phyloP scores from a whole-genome alignment of 192 early-diverging fungal species.

The Mortierella hygrophila region DNA sequence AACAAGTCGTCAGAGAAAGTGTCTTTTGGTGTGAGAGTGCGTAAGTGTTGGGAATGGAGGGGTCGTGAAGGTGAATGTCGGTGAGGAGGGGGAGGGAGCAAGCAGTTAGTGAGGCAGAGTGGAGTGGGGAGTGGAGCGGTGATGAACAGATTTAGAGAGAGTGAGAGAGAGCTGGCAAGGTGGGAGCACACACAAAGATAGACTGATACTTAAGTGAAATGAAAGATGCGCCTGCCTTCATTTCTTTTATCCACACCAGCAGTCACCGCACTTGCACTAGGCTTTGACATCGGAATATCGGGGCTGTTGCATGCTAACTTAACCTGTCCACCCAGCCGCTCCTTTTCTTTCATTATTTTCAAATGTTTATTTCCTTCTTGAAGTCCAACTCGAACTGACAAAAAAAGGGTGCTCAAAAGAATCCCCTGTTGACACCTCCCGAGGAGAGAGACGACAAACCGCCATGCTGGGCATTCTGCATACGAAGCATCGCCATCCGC shows the following conservation, averaged over 20 bases:
- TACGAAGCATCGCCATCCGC: constrained; percentile 31
- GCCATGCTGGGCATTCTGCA: constrained; percentile 29
- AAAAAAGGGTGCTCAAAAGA: constrained; percentile 16
- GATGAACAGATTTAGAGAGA: background rate
- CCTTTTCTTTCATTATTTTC: background rate
- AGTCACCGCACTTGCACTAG: too few species aligned
- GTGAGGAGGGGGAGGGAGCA: background rate
- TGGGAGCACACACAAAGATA: constrained; percentile 1
- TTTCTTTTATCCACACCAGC: too few species aligned
- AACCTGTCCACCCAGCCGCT: background rate
- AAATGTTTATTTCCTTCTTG: background rate
- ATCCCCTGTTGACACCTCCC: constrained; percentile 27
- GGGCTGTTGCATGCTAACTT: background rate
- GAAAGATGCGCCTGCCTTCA: too few species aligned
- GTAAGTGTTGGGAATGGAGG: background rate
- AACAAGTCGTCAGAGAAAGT: background rate
- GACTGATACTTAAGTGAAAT: background rate
- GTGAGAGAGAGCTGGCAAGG: background rate
- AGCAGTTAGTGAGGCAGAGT: background rate
- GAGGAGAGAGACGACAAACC: constrained; percentile 27
- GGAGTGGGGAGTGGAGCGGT: background rate
- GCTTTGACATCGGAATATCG: too few species aligned
- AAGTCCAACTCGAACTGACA: background rate
- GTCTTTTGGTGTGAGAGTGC: background rate
- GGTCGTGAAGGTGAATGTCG: background rate